A percentile compares a stretch with the other conserved stretches of the same genome.
Conservation (phyloP, 805 yeast genomes). For the Yarrowia keelungensis region DNA sequence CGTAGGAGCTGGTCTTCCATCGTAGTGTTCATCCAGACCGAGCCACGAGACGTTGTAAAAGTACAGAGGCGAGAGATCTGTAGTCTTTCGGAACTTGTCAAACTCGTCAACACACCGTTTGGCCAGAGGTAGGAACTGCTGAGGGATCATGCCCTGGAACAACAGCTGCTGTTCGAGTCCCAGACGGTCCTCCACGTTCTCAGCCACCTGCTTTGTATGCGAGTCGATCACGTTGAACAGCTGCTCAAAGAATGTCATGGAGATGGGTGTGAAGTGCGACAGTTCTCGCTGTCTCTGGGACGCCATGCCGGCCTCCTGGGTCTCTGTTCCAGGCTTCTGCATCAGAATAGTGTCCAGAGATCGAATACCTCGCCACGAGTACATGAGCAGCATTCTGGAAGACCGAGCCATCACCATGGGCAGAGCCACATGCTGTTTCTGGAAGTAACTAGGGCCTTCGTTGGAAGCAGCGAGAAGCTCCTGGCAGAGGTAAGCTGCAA, state of each 20-base stretch:
- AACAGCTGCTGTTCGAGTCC: conserved; percentile 67
- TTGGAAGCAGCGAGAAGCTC: conserved; percentile 55
- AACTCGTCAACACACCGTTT: conserved; percentile 55
- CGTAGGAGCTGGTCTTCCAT: conserved; percentile 42
- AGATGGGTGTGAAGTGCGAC: conserved; percentile 45
- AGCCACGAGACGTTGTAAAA: conserved; percentile 75
- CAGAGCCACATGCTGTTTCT: conserved; percentile 42
- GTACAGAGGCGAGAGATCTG: conserved; percentile 62
- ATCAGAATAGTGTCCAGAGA: conserved; percentile 47
- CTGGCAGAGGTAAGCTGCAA: conserved; percentile 73
- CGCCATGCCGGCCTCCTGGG: conserved; percentile 41
- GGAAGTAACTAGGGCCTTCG: conserved; percentile 38
- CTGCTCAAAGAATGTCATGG: conserved; percentile 50
- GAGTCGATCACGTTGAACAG: conserved; percentile 53
- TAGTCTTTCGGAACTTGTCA: conserved; percentile 53
- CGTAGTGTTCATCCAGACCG: conserved; percentile 49
- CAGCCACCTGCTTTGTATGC: conserved; percentile 46
- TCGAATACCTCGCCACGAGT: conserved; percentile 51
- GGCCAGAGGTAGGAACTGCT: conserved; percentile 50
- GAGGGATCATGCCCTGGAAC: conserved; percentile 66
- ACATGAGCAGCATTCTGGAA: conserved; percentile 50
- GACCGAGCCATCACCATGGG: conserved; percentile 50
- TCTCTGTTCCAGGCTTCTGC: conserved; percentile 18
- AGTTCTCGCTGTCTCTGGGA: conserved; percentile 47
- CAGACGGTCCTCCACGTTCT: conserved; percentile 52